Conservation (phyloP, 306 rosid genomes). For the Hippophae gyantsensis region DNA sequence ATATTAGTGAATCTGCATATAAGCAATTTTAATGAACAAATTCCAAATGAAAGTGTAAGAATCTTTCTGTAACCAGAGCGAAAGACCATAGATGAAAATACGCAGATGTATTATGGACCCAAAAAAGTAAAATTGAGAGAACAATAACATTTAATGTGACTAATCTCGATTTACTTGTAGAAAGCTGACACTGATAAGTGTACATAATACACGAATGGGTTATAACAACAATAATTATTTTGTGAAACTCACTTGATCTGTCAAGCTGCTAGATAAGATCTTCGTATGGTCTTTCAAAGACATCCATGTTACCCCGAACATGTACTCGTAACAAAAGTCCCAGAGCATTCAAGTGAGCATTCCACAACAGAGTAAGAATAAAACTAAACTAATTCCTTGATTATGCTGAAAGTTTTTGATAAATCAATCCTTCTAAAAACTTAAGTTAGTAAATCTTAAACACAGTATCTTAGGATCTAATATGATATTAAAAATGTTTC, state of each 20-base stretch:
- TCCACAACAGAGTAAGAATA: constrained; percentile 17
- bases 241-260: constrained; percentile 50
- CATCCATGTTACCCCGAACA: constrained; percentile 45
- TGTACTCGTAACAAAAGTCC: constrained; percentile 58
- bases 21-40: constrained; percentile 1
- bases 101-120: no score
- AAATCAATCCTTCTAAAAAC: no score
- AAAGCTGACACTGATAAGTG: constrained; percentile 4
- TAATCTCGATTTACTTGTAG: background rate
- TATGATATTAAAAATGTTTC: no score
- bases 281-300: constrained; percentile 43
- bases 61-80: no score
- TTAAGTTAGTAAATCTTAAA: no score
- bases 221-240: background rate
- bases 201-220: background rate
- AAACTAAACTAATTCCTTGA: constrained; percentile 4
- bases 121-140: no score
- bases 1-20: constrained; percentile 44
- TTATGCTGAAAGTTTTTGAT: background rate
- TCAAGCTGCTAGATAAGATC: constrained; percentile 36
- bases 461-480: no score
- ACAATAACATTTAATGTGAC: no score
- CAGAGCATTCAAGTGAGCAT: constrained; percentile 69
- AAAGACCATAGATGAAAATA: no score
- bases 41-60: constrained; percentile 1